Evolutionary conservation across 106 monocot species (phyloP).

Genomic region (Phalaenopsis aphrodite): DNA sequence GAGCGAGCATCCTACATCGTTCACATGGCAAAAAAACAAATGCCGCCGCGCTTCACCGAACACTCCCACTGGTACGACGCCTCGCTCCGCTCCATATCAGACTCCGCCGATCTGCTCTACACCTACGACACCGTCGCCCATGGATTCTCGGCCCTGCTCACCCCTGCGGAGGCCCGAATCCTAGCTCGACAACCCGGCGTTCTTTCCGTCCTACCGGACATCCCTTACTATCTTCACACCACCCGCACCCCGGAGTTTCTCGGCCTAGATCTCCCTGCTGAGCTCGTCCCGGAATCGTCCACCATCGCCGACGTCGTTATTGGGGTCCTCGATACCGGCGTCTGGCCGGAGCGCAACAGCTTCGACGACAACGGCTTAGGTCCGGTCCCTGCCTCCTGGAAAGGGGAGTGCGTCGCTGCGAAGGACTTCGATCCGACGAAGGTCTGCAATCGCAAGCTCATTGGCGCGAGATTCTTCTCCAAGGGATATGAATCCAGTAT

Average conservation of each 20-base stretch:
- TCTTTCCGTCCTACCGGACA: conserved; percentile 63
- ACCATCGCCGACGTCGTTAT: conserved; percentile 61
- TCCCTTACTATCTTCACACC: conserved; percentile 81
- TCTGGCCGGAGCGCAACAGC: conserved; percentile 76
- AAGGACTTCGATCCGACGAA: conserved; percentile 46
- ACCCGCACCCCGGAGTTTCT: conserved; percentile 93
- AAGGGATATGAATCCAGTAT: conserved; percentile 81
- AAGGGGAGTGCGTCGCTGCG: conserved; percentile 61
- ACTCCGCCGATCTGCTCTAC: conserved; percentile 67
- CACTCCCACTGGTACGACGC: conserved; percentile 74
- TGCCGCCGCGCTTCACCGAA: conserved; percentile 54
- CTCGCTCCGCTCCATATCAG: conserved; percentile 71
- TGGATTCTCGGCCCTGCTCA: conserved; percentile 75
- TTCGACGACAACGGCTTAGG: conserved; percentile 83
- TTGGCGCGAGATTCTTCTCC: conserved; percentile 80
- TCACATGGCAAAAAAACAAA: conserved; percentile 66
- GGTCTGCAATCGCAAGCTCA: conserved; percentile 80
- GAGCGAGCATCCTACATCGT: conserved; percentile 62
- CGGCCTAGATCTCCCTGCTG: conserved; percentile 31
- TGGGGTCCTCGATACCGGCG: conserved; percentile 93
- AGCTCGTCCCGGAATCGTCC: conserved; percentile 28
- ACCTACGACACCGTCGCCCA: conserved; percentile 64
- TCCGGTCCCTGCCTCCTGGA: conserved; percentile 69
- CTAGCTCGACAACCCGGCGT: conserved; percentile 45
- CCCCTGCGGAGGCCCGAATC: conserved; percentile 36